A percentile compares a stretch with the other conserved stretches of the same genome.
Evolutionary conservation across 768 basidiomycete species (phyloP).

Genomic region (Porphyrellus cyaneotinctus): DNA sequence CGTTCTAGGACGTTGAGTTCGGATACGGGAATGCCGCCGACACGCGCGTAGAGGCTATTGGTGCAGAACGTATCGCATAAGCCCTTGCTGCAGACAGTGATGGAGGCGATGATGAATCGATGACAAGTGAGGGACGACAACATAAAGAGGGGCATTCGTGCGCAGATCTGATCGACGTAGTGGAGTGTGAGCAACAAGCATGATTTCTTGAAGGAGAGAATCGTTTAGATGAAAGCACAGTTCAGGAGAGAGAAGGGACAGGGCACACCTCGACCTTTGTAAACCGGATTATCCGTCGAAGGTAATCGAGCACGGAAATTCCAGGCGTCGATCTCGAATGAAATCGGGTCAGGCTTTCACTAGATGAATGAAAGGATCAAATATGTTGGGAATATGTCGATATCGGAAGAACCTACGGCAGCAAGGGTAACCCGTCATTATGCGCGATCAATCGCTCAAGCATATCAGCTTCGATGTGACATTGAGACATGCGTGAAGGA

Average conservation of each 20-base stretch:
- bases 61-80: conserved; percentile 95
- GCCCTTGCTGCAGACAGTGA: conserved; percentile 90
- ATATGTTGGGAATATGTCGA: conserved; percentile 12
- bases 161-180: conserved; percentile 93
- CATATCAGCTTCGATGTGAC: conserved; percentile 75
- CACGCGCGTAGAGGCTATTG: conserved; percentile 91
- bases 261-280: conserved; percentile 87
- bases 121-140: conserved; percentile 96
- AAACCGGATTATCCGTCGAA: conserved; percentile 89
- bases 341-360: conserved; percentile 90
- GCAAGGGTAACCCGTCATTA: conserved; percentile 93
- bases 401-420: conserved; percentile 53
- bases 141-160: conserved; percentile 82
- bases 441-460: conserved; percentile 89
- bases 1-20: conserved; percentile 95
- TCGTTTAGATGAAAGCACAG: conserved; percentile 7
- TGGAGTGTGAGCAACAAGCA: conserved; percentile 79
- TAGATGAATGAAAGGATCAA: conserved; percentile 33
- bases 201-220: conserved; percentile 48
- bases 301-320: conserved; percentile 89
- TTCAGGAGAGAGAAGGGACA: conserved; percentile 19
- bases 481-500: conserved; percentile 13
- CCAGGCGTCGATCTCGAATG: conserved; percentile 89
- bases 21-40: conserved; percentile 87
- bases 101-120: conserved; percentile 92